phyloP scores from a whole-genome alignment of 805 yeast genomes.

The Schwanniomyces sp. region DNA sequence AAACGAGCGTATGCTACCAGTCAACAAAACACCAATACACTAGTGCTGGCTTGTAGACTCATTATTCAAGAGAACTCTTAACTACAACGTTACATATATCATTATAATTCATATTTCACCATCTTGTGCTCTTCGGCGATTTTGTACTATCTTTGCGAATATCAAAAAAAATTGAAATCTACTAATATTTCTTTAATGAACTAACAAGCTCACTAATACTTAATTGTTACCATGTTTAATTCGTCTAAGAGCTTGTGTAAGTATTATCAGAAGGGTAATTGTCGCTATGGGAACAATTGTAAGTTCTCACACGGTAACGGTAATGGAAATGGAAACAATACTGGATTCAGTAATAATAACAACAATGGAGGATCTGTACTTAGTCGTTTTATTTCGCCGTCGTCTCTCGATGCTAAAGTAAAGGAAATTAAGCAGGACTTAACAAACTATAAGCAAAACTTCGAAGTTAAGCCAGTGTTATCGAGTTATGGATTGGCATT shows the following conservation, averaged over 20 bases:
- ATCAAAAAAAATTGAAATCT: neutral
- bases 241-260: slow-evolving; percentile 13
- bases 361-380: slow-evolving; percentile 1
- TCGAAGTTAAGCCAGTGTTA: slow-evolving; percentile 32
- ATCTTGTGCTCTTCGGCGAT: neutral
- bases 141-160: neutral
- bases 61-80: slow-evolving; percentile 7
- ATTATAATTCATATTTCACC: neutral
- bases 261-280: slow-evolving; percentile 23
- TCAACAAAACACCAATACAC: slow-evolving; percentile 35
- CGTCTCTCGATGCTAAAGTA: slow-evolving; percentile 14
- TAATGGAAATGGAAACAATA: neutral
- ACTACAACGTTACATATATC: neutral
- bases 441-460: slow-evolving; percentile 12
- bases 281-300: slow-evolving; percentile 28
- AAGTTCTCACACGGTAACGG: slow-evolving; percentile 19
- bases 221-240: neutral
- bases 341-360: slow-evolving; percentile 2
- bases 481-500: slow-evolving; percentile 50
- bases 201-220: neutral
- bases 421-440: slow-evolving; percentile 22
- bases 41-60: slow-evolving; percentile 25
- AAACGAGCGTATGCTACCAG: slow-evolving; percentile 56
- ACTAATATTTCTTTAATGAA: neutral
- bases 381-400: slow-evolving; percentile 11